Percentiles rank a stretch among this genome's conserved stretches.
Conservation (phyloP, 345 rosid species). For the Passiflora organensis region DNA sequence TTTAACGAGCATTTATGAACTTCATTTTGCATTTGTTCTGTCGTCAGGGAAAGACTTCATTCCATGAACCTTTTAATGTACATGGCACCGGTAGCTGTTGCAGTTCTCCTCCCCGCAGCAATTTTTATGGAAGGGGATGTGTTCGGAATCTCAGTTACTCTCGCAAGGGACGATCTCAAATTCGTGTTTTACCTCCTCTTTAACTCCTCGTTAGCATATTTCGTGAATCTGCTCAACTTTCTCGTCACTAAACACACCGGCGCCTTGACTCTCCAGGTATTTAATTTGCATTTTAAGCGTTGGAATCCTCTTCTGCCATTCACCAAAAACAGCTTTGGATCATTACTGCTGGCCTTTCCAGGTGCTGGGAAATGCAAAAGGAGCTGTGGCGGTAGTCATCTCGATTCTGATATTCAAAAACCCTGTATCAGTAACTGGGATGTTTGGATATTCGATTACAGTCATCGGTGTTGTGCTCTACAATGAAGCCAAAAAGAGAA, state of each 20-base stretch:
- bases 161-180: slow-evolving; percentile 34
- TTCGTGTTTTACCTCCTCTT: slow-evolving; percentile 34
- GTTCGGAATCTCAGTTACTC: slow-evolving; percentile 36
- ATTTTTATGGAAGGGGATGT: slow-evolving; percentile 33
- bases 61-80: slow-evolving; percentile 51
- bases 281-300: too few relatives aligned
- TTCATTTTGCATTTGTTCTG: not conserved
- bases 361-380: slow-evolving; percentile 46
- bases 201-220: slow-evolving; percentile 42
- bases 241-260: slow-evolving; percentile 47
- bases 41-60: slow-evolving; percentile 47
- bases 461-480: slow-evolving; percentile 38
- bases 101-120: slow-evolving; percentile 33
- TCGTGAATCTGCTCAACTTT: slow-evolving; percentile 42
- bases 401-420: slow-evolving; percentile 39
- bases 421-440: slow-evolving; percentile 41
- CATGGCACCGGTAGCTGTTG: slow-evolving; percentile 48
- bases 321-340: not conserved
- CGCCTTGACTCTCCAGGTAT: slow-evolving; percentile 51
- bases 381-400: slow-evolving; percentile 38
- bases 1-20: not conserved
- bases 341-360: slow-evolving; percentile 8
- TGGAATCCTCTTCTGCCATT: not conserved
- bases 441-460: slow-evolving; percentile 39
- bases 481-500: slow-evolving; percentile 39